Evolutionary conservation across 2,329 filamentous ascomycete species (phyloP).

Genomic region (Apiospora aurea): DNA sequence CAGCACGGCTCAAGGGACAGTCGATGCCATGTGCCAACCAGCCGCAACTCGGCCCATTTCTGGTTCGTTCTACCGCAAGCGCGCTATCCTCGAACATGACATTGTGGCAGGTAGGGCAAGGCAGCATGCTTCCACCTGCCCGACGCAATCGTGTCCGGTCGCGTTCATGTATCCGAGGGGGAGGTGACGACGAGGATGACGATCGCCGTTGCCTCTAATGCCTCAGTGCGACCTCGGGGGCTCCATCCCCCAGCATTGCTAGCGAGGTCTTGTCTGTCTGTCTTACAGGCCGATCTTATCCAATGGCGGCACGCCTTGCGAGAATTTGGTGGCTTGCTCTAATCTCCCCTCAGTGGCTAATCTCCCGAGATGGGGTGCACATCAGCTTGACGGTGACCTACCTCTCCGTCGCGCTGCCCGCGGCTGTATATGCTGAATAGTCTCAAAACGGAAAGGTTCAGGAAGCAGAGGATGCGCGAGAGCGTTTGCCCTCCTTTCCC

Average conservation of each 20-base stretch:
- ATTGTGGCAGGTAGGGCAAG: conserved; percentile 7
- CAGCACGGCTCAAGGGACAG: conserved; percentile 9
- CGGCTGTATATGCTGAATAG: not conserved
- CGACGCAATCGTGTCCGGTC: not conserved
- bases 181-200: conserved; percentile 8
- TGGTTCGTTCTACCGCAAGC: conserved; percentile 16
- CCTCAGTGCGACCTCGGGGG: not conserved
- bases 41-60: not conserved
- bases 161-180: conserved; percentile 2
- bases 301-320: conserved; percentile 12
- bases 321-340: conserved; percentile 14
- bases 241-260: conserved; percentile 1
- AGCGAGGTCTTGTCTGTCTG: not conserved
- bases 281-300: conserved; percentile 17
- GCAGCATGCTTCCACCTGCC: not conserved
- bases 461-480: not conserved
- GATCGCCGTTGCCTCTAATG: conserved; percentile 11
- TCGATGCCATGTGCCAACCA: conserved; percentile 8
- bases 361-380: conserved; percentile 13
- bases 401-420: not conserved
- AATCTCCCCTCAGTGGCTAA: conserved; percentile 12
- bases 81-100: conserved; percentile 3
- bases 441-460: not conserved
- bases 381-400: conserved; percentile 4
- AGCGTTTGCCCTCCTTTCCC: not conserved